A percentile compares a stretch with the other conserved stretches of the same genome.
phyloP scores from a whole-genome alignment of 2,329 filamentous ascomycete species.

The Aspergillus cejpii region DNA sequence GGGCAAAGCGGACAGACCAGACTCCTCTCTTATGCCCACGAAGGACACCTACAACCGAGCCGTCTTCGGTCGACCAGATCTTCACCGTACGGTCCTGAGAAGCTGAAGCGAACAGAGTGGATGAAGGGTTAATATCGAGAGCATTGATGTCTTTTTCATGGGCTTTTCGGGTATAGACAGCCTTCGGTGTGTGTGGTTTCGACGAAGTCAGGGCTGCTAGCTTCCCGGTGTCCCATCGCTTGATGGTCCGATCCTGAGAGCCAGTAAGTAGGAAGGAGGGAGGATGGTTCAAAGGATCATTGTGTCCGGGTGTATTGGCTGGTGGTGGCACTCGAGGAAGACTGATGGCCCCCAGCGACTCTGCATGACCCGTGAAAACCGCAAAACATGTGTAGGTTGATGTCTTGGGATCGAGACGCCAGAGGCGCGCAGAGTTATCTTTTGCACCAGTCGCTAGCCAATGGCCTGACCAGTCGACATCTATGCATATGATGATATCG shows the following conservation, averaged over 20 bases:
- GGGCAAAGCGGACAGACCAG: constrained; percentile 90
- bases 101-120: constrained; percentile 83
- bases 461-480: constrained; percentile 92
- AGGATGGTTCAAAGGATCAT: constrained; percentile 68
- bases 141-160: constrained; percentile 99
- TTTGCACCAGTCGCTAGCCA: constrained; percentile 96
- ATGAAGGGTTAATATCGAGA: constrained; percentile 68
- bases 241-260: constrained; percentile 91
- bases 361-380: constrained; percentile 82
- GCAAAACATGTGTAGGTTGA: constrained; percentile 73
- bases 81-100: constrained; percentile 97
- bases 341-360: constrained; percentile 84
- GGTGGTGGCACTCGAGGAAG: constrained; percentile 65
- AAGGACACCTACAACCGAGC: constrained; percentile 84
- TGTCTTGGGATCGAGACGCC: constrained; percentile 72
- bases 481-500: constrained; percentile 91
- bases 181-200: constrained; percentile 41
- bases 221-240: constrained; percentile 78
- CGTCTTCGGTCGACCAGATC: constrained; percentile 86
- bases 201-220: constrained; percentile 45
- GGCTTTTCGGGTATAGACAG: constrained; percentile 82
- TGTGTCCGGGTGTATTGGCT: constrained; percentile 62
- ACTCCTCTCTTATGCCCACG: constrained; percentile 90
- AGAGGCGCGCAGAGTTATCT: constrained; percentile 88
- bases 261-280: constrained; percentile 83